These are phyloP conservation scores for Zea luxurians DNA, from an alignment of 176 grass and related monocot genomes.

Conservation along the genomic window DNA sequence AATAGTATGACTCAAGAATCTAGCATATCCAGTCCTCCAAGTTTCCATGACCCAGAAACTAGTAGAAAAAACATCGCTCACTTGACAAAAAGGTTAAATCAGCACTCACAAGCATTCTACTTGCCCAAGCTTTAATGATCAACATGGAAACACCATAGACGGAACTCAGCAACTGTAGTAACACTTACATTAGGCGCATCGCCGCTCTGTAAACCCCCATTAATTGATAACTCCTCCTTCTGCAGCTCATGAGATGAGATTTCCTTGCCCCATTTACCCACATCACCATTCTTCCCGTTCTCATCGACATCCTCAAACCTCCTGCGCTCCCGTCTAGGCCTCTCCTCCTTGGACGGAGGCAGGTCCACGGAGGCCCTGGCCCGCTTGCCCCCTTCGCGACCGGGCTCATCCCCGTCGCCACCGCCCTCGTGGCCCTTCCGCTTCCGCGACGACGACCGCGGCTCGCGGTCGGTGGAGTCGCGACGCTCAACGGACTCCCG, in stretches of 20 bases:
- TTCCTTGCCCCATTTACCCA: constrained; percentile 47
- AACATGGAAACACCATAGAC: background rate
- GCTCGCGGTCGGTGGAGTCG: constrained; percentile 40
- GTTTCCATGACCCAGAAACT: constrained; percentile 3
- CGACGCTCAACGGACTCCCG: constrained; percentile 40
- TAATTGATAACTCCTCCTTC: constrained; percentile 24
- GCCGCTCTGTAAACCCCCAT: constrained; percentile 44
- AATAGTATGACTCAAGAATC: background rate
- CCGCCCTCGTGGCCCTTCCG: constrained; percentile 43
- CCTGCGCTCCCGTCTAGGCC: constrained; percentile 39
- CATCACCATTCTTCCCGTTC: constrained; percentile 41
- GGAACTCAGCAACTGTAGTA: background rate
- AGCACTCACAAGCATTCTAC: background rate
- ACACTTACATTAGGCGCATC: constrained; percentile 55
- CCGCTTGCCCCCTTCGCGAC: constrained; percentile 44
- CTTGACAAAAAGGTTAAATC: background rate
- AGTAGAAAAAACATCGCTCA: background rate
- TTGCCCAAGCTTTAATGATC: constrained; percentile 23
- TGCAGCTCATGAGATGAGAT: constrained; percentile 33
- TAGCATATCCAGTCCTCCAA: background rate
- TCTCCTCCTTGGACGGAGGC: constrained; percentile 39
- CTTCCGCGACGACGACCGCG: constrained; percentile 30
- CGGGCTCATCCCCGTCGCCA: constrained; percentile 24
- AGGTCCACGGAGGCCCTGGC: constrained; percentile 57
- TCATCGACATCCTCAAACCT: constrained; percentile 47